Conservation (phyloP, 1,139 yeast species). For the Debaryomyces subglobosus region DNA sequence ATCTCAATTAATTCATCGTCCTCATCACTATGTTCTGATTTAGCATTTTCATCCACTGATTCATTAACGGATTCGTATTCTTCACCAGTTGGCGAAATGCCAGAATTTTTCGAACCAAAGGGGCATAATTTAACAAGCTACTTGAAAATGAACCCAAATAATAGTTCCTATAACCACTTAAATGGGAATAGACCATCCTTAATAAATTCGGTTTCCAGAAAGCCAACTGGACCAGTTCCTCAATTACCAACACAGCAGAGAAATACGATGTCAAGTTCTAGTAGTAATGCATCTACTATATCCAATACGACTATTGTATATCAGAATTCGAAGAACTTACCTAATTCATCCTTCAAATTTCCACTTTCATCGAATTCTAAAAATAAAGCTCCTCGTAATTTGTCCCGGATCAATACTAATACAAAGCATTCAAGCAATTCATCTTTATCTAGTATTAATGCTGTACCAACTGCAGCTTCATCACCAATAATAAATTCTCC, state of each 20-base stretch:
- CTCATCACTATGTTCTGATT: conserved; percentile 31
- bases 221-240: conserved; percentile 23
- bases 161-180: neutral
- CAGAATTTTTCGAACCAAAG: conserved; percentile 23
- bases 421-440: conserved; percentile 9
- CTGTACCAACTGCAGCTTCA: conserved; percentile 16
- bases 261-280: conserved; percentile 2
- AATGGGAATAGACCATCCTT: conserved; percentile 1
- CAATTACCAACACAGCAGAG: conserved; percentile 10
- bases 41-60: conserved; percentile 31
- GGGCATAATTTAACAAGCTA: conserved; percentile 9
- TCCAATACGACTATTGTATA: conserved; percentile 6
- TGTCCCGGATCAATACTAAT: conserved; percentile 18
- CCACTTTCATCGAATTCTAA: conserved; percentile 20
- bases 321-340: conserved; percentile 13
- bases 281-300: conserved; percentile 1
- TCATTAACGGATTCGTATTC: conserved; percentile 30
- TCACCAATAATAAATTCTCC: conserved; percentile 43
- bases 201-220: conserved; percentile 23
- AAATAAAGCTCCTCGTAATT: conserved; percentile 21
- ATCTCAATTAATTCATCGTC: conserved; percentile 29
- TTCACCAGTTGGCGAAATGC: conserved; percentile 25
- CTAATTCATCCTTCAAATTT: conserved; percentile 21
- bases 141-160: conserved; percentile 6
- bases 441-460: neutral